Conservation (phyloP, 768 basidiomycete genomes). For the Rhodotorula toruloides region DNA sequence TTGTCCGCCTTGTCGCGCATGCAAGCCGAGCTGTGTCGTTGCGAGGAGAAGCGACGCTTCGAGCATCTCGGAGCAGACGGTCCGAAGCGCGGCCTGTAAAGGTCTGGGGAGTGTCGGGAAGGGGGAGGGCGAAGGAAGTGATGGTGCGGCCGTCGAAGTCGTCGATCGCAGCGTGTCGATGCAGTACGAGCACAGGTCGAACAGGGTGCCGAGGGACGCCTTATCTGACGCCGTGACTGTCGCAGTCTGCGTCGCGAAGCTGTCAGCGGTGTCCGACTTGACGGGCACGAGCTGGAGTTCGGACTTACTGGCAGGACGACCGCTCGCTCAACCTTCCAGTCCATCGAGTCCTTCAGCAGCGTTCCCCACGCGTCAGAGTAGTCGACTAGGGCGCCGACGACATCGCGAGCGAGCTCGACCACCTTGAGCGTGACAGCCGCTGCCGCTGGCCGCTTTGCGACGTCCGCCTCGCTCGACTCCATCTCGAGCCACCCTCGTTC, state of each 20-base stretch:
- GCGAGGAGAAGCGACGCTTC: constrained; percentile 34
- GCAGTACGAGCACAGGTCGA: constrained; percentile 75
- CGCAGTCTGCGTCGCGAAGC: constrained; percentile 58
- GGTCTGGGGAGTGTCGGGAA: constrained; percentile 5
- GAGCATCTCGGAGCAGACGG: constrained; percentile 25
- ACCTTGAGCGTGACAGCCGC: constrained; percentile 67
- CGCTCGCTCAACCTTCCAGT: constrained; percentile 56
- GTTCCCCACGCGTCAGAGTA: constrained; percentile 67
- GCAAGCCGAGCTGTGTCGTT: constrained; percentile 33
- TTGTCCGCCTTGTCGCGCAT: constrained; percentile 1
- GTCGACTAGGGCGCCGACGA: constrained; percentile 64
- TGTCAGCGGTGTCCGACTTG: too few species aligned
- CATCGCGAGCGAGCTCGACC: constrained; percentile 63
- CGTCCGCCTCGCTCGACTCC: constrained; percentile 58
- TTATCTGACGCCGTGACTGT: constrained; percentile 77
- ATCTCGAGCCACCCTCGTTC: constrained; percentile 67
- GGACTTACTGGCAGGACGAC: constrained; percentile 39
- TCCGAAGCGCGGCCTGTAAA: constrained; percentile 3
- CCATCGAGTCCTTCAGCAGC: constrained; percentile 57
- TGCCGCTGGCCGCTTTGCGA: constrained; percentile 64
- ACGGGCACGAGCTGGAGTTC: not conserved
- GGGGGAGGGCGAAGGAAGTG: not conserved
- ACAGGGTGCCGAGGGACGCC: constrained; percentile 74
- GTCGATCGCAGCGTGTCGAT: constrained; percentile 66
- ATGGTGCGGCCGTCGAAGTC: constrained; percentile 53